phyloP scores from a whole-genome alignment of 371 early-diverging fungal species.

The Mortierella sp. region DNA sequence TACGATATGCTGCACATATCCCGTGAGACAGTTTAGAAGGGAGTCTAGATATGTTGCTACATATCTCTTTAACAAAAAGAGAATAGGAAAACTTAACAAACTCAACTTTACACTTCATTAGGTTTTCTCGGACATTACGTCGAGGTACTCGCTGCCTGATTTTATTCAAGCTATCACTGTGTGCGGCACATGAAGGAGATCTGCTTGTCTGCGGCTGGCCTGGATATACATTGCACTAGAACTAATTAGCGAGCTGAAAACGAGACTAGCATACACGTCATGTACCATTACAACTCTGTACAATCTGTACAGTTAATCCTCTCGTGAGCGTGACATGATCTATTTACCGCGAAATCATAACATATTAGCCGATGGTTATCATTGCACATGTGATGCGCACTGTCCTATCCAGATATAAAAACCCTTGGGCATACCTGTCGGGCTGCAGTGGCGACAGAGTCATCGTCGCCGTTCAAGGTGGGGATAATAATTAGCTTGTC shows the following conservation, averaged over 20 bases:
- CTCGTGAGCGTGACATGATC: conserved; percentile 45
- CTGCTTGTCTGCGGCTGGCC: not conserved
- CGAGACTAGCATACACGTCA: not conserved
- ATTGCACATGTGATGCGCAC: not conserved
- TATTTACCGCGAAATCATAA: not conserved
- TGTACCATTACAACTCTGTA: not conserved
- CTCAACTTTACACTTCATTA: not conserved
- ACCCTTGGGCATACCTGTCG: conserved; percentile 32
- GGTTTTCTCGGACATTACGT: conserved; percentile 34
- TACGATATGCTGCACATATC: not conserved
- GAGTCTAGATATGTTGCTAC: too few relatives aligned
- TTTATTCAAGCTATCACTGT: conserved; percentile 29
- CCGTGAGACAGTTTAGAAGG: not conserved
- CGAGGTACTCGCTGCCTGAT: conserved; percentile 21
- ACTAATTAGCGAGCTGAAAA: not conserved
- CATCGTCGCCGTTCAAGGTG: conserved; percentile 30
- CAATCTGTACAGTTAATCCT: conserved; percentile 18
- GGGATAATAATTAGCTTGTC: conserved; percentile 79
- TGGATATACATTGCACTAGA: not conserved
- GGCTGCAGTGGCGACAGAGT: conserved; percentile 13
- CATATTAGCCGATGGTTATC: not conserved
- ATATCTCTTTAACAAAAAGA: not conserved
- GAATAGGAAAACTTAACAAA: not conserved
- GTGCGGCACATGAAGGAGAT: conserved; percentile 25
- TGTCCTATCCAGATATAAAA: too few relatives aligned